Percentiles rank a stretch among this genome's conserved stretches.
Evolutionary conservation across 148 eudicot species (phyloP).

Genomic region (Diospyros lotus): DNA sequence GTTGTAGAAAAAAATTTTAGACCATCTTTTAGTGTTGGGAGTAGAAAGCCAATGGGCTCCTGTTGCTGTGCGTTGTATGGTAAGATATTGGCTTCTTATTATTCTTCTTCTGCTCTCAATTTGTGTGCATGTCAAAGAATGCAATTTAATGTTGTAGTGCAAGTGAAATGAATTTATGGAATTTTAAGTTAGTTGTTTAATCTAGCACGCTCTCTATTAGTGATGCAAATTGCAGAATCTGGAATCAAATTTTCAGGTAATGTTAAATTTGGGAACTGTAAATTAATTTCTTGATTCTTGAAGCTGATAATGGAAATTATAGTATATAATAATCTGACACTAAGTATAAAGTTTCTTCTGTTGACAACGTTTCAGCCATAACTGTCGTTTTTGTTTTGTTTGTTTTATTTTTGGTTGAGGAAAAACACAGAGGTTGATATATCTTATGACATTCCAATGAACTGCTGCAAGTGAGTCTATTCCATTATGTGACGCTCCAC

Average conservation of each 20-base stretch:
- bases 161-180: neutral
- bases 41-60: slow-evolving; percentile 99
- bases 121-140: neutral
- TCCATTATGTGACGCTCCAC: neutral
- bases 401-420: neutral
- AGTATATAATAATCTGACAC: neutral
- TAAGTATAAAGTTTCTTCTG: neutral
- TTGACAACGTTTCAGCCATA: neutral
- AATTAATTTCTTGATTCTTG: neutral
- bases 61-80: slow-evolving; percentile 82
- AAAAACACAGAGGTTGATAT: neutral
- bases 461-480: neutral
- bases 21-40: slow-evolving; percentile 78
- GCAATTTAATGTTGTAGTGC: neutral
- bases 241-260: neutral
- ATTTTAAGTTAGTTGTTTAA: neutral
- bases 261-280: neutral
- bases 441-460: neutral
- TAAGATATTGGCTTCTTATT: slow-evolving; percentile 25
- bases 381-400: neutral
- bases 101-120: neutral
- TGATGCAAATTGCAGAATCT: neutral
- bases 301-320: neutral
- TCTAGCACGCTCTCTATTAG: neutral
- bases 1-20: slow-evolving; percentile 70